A percentile compares a stretch with the other conserved stretches of the same genome.
These are phyloP conservation scores for Pythium brachiatum DNA, from an alignment of 352 stramenopile genomes.

Conservation along the genomic window DNA sequence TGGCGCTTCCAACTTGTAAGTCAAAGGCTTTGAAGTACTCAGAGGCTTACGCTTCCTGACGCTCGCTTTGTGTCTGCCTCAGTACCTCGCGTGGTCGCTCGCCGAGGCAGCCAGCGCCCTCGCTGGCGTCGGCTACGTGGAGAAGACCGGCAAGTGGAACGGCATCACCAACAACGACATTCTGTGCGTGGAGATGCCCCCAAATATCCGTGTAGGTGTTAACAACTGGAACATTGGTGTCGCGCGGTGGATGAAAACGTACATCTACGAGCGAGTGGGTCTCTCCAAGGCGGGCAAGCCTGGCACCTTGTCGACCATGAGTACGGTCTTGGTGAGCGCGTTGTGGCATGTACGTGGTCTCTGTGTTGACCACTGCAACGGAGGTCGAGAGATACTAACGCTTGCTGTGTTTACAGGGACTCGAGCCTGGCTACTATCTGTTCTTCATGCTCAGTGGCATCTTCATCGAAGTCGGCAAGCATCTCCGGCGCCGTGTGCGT, in stretches of 20 bases:
- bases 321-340: slow-evolving; percentile 78
- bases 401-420: slow-evolving; percentile 36
- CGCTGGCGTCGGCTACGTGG: slow-evolving; percentile 77
- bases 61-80: slow-evolving; percentile 38
- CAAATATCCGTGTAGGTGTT: slow-evolving; percentile 80
- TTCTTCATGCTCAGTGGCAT: slow-evolving; percentile 84
- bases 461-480: slow-evolving; percentile 86
- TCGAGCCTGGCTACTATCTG: slow-evolving; percentile 85
- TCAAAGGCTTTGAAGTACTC: not conserved
- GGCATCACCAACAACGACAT: slow-evolving; percentile 89
- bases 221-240: slow-evolving; percentile 90
- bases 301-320: slow-evolving; percentile 71
- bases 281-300: slow-evolving; percentile 82
- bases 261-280: slow-evolving; percentile 84
- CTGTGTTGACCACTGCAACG: slow-evolving; percentile 9
- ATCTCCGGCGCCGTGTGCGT: slow-evolving; percentile 68
- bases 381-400: no score
- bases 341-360: slow-evolving; percentile 72
- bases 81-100: slow-evolving; percentile 87
- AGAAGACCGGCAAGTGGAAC: slow-evolving; percentile 78
- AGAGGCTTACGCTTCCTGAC: no score
- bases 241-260: slow-evolving; percentile 84
- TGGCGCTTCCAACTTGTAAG: slow-evolving; percentile 85
- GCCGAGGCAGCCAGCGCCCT: slow-evolving; percentile 69
- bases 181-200: slow-evolving; percentile 77